Evolutionary conservation across 495 filamentous ascomycete species (phyloP).

Genomic region (Aspergillus haitiensis): DNA sequence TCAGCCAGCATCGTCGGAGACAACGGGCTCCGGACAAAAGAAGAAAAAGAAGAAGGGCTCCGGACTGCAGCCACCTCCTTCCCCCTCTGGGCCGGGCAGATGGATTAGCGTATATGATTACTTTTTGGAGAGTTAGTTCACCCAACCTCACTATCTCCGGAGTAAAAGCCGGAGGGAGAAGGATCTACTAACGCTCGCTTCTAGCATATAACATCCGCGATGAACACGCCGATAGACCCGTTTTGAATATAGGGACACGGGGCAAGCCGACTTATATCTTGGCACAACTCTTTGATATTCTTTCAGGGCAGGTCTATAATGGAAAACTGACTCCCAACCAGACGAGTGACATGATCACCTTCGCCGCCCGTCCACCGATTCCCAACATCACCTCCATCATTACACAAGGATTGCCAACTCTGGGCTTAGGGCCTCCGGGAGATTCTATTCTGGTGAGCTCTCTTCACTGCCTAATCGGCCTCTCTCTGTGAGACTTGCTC

Average conservation of each 20-base stretch:
- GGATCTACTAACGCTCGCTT: background rate
- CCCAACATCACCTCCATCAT: constrained; percentile 67
- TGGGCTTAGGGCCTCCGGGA: constrained; percentile 36
- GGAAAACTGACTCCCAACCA: constrained; percentile 55
- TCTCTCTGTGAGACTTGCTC: background rate
- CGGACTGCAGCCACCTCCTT: constrained; percentile 27
- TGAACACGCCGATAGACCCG: constrained; percentile 45
- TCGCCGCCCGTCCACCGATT: constrained; percentile 64
- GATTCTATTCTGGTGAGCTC: constrained; percentile 17
- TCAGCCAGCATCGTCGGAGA: constrained; percentile 14
- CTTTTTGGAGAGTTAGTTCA: constrained; percentile 46
- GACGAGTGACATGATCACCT: constrained; percentile 61
- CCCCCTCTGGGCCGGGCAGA: constrained; percentile 25
- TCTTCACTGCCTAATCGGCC: background rate
- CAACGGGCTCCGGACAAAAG: constrained; percentile 4
- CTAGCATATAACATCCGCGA: constrained; percentile 46
- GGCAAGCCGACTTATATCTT: constrained; percentile 63
- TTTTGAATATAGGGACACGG: constrained; percentile 67
- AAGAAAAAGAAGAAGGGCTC: constrained; percentile 34
- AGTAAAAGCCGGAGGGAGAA: no score
- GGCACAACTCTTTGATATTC: constrained; percentile 61
- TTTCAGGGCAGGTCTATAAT: constrained; percentile 62
- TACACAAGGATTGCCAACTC: constrained; percentile 49
- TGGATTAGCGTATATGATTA: constrained; percentile 54
- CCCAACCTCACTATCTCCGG: background rate